These are phyloP conservation scores for Botrytis elliptica DNA, from an alignment of 2,329 filamentous ascomycete genomes.

Conservation along the genomic window DNA sequence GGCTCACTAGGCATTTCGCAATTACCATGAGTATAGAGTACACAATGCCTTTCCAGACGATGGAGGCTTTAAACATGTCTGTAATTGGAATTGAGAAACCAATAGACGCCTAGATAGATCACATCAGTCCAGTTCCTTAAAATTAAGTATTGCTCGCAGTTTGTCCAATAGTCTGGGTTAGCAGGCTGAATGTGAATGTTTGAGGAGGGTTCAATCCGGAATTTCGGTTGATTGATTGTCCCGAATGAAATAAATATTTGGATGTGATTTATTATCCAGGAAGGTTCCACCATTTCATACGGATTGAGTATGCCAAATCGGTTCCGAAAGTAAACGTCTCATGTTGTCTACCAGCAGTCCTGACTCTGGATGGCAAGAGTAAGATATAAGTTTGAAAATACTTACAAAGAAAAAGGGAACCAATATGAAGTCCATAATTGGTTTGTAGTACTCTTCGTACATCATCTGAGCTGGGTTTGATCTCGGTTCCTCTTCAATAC, in stretches of 20 bases:
- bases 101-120: constrained; percentile 51
- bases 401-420: constrained; percentile 63
- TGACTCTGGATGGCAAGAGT: background rate
- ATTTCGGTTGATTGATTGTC: background rate
- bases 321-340: background rate
- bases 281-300: background rate
- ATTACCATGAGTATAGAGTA: constrained; percentile 71
- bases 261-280: background rate
- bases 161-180: background rate
- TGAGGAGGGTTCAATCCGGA: too few relatives aligned
- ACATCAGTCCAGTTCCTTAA: background rate
- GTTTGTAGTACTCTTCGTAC: constrained; percentile 36
- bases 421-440: constrained; percentile 45
- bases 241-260: background rate
- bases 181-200: background rate
- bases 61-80: constrained; percentile 60
- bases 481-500: background rate
- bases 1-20: constrained; percentile 58
- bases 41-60: constrained; percentile 71
- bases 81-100: constrained; percentile 77
- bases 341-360: background rate
- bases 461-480: constrained; percentile 23
- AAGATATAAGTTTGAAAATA: constrained; percentile 16
- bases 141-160: background rate
- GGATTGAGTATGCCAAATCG: background rate